These are phyloP conservation scores for Citrus medica DNA, from an alignment of 345 rosid species.

Conservation along the genomic window DNA sequence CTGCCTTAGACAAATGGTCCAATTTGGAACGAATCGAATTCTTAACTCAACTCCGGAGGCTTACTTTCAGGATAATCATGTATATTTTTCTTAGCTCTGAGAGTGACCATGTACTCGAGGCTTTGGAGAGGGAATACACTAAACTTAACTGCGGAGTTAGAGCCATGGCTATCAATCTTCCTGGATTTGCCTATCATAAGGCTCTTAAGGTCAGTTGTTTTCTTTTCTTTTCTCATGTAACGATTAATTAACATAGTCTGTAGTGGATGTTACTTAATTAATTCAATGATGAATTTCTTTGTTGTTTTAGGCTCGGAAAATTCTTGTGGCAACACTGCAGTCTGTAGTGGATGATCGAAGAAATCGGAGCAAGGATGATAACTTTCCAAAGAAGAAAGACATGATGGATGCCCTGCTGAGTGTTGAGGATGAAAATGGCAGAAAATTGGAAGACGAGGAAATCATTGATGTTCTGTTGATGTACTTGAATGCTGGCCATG, in stretches of 20 bases:
- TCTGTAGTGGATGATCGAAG: slow-evolving; percentile 56
- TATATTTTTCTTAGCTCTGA: slow-evolving; percentile 73
- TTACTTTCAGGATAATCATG: slow-evolving; percentile 81
- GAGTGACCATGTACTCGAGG: slow-evolving; percentile 58
- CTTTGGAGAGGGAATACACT: slow-evolving; percentile 70
- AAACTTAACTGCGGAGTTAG: slow-evolving; percentile 73
- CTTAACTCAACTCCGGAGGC: slow-evolving; percentile 63
- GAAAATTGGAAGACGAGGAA: slow-evolving; percentile 58
- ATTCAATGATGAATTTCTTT: neutral
- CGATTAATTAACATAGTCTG: neutral
- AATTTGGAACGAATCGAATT: slow-evolving; percentile 64
- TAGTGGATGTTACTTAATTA: neutral
- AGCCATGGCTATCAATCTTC: slow-evolving; percentile 85
- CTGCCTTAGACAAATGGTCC: slow-evolving; percentile 62
- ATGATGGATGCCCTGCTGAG: slow-evolving; percentile 73
- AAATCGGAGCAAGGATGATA: slow-evolving; percentile 23
- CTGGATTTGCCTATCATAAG: slow-evolving; percentile 77
- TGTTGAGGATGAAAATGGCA: slow-evolving; percentile 67
- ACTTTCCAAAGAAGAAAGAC: slow-evolving; percentile 41
- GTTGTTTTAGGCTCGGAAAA: slow-evolving; percentile 62
- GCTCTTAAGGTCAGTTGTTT: slow-evolving; percentile 61
- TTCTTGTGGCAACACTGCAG: slow-evolving; percentile 57
- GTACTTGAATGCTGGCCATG: slow-evolving; percentile 93
- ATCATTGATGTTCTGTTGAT: slow-evolving; percentile 74
- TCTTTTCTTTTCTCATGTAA: neutral